Evolutionary conservation across 441 rosid species (phyloP), one percentile per base, ranked within the genome.

Genomic region (Omphalea diandra): DNA sequence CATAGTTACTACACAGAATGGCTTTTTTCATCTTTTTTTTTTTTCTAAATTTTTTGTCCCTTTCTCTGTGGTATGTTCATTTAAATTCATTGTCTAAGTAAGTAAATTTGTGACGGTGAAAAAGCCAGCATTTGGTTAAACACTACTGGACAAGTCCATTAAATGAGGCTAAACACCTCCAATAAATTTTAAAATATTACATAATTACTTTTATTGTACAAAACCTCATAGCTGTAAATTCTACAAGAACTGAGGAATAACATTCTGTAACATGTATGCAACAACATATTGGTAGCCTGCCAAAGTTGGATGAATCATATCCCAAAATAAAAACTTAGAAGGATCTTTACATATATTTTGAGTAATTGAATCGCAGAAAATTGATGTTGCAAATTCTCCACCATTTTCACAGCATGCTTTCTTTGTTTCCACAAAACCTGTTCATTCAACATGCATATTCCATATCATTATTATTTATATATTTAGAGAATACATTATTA

Each of bases 1-100:
- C 72, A 69, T 67, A 46, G 7, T 63, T 70, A 70, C 59, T 49
- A 65, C 62, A 78, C 71, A 66, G 69, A 74, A 67, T 73, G 74
- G 73, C 32, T 63, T 65, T 67, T 58, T n/a, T n/a, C n/a, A n/a
- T 27, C 20, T 41, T 24, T 31, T 1, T 7, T 11, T 3, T 66
- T 12, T 3, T 0, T 27, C 7, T 41, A 8, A n/a, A n/a, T n/a
- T n/a, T n/a, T n/a, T n/a, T n/a, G n/a, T n/a, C n/a, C n/a, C n/a
- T n/a, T n/a, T n/a, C n/a, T n/a, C n/a, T n/a, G n/a, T n/a, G n/a
- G n/a, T n/a, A n/a, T n/a, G n/a, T n/a, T n/a, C n/a, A n/a, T n/a
- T n/a, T n/a, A n/a, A n/a, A n/a, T n/a, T n/a, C n/a, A n/a, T n/a
- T n/a, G n/a, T n/a, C n/a, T n/a, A n/a, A n/a, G n/a, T n/a, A n/a